These are phyloP conservation scores for Claviceps arundinis DNA, from an alignment of 2,329 filamentous ascomycete genomes.

Conservation along the genomic window DNA sequence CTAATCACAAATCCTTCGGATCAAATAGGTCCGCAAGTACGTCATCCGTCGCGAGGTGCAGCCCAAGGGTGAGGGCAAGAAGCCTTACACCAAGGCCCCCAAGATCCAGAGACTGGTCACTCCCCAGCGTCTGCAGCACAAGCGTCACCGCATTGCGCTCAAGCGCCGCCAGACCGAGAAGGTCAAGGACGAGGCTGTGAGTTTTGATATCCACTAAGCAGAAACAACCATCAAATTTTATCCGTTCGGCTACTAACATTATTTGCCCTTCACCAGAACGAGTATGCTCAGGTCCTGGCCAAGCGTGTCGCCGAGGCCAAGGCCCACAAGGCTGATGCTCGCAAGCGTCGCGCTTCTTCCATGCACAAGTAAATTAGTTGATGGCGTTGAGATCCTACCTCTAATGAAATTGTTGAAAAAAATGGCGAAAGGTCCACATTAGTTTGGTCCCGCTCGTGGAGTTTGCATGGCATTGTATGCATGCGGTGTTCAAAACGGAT, in stretches of 20 bases:
- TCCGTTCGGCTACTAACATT: conserved; percentile 4
- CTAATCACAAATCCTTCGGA: conserved; percentile 22
- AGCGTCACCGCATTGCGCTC: conserved; percentile 93
- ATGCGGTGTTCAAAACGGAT: neutral
- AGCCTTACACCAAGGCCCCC: conserved; percentile 98
- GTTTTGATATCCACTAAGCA: conserved; percentile 28
- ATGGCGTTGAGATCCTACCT: conserved; percentile 15
- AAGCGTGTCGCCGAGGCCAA: conserved; percentile 97
- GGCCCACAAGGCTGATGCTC: conserved; percentile 80
- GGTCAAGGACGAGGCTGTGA: conserved; percentile 97
- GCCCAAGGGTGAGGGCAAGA: conserved; percentile 95
- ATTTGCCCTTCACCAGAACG: conserved; percentile 51
- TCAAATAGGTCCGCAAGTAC: conserved; percentile 85
- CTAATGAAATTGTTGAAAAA: conserved; percentile 14
- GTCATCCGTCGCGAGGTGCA: conserved; percentile 97
- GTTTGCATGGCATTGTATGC: conserved; percentile 24
- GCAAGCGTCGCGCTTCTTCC: conserved; percentile 94
- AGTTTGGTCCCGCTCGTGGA: conserved; percentile 19
- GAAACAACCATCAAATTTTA: no score
- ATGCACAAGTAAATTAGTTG: conserved; percentile 63
- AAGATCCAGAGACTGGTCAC: conserved; percentile 99
- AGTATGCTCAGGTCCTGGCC: conserved; percentile 91
- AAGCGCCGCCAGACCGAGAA: conserved; percentile 97
- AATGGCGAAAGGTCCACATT: conserved; percentile 16
- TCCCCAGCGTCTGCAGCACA: conserved; percentile 99